Base-by-base conservation (phyloP, 2,329 filamentous ascomycete genomes). In the Nigrospora oryzae region DNA sequence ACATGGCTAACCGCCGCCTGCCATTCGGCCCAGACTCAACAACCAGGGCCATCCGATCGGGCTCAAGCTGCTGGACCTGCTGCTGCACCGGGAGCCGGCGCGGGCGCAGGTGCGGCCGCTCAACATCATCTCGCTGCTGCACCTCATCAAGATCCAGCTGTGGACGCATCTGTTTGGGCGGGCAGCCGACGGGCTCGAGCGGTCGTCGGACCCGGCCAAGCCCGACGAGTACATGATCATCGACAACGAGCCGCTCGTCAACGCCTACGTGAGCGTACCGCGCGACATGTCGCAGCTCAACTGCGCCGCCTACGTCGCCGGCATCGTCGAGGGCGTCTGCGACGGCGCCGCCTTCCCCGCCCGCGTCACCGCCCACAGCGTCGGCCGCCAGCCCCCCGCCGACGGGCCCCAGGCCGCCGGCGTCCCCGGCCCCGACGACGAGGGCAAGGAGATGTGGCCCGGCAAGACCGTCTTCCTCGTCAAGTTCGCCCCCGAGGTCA, bases 151-250 rank as follows among this genome's bases (percentile, higher is more conserved):
- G 63, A 89, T 89, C 50, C 85, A 84, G 45, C 75, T 96, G 45
- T 98, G 91, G 86, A 82, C 85, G 53, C 86, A 95, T 65, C 84
- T 98, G 40, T 98, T 98, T 65, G 83, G 81, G 34, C 85, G 91
- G 1, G 84, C 90, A 45, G 93, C 93, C 28, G 91, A 97, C 68
- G 86, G 89, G 15, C 81, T 98, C 47, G 93, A 98, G 69, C 90
- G 93, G 68, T 88, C 83, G 47, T 82, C 82, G 44, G 84, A 87
- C 57, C 83, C 86, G 10, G 79, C 83, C 43, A 91, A 89, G 43
- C 84, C 88, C 10, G 89, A 93, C 56, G 91, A 97, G 71, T 98
- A 97, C 73, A 97, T 98, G 91, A 93, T 98, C 57, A 88, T 90
- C 57, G 93, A 98, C 69, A 97, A 98, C 67, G 93, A 97, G 63